Base-by-base conservation (phyloP, 2,329 filamentous ascomycete genomes). In the Penicillium glabrum region DNA sequence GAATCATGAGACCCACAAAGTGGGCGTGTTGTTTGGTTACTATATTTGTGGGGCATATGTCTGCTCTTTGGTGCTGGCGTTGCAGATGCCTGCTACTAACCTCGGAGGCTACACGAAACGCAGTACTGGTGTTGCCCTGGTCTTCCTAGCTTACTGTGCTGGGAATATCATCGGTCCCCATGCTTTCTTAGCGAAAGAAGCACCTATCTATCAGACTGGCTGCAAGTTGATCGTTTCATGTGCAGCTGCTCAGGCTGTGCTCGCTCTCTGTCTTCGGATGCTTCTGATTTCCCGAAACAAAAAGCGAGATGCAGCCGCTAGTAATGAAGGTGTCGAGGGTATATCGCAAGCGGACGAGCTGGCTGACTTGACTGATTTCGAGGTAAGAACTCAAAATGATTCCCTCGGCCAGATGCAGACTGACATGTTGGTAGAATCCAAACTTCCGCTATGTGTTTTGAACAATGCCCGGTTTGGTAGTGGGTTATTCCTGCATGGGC, bases 11-110 rank as follows among this genome's bases (percentile, higher is more conserved):
- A 74, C 80, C 60, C 72, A 78, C 58, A 72, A 77, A n/a, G 44
- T 64, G 27, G 82, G 82, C 1, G 73, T 82, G 0, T 69, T 85
- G 0, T 74, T 81, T 24, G 80, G 79, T 0, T 83, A 83, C 61
- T 85, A 84, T 60, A 79, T 84, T 27, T 64, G 66, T 74, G 80
- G 66, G 0, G 69, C 76, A 0, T 84, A 77, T 51, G 83, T 85
- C 2, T 75, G 77, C 0, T 80, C 80, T 1, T 68, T 85, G 8
- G 82, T 84, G 0, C 71, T 85, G 0, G 80, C 81, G 0, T 72
- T 85, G 31, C 83, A 71, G 37, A 69, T 71, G 67, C 69, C 65
- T 11, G 63, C 63, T 16, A 68, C 64, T 14, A 82, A 81, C 58
- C 71, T 79, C 5, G 78, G 75, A 21, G 79, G 80, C 1, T 80